Evolutionary conservation across 164 flowering plant genomes (phyloP), one percentile per base, ranked within the genome.

Genomic region (Saururus chinensis): DNA sequence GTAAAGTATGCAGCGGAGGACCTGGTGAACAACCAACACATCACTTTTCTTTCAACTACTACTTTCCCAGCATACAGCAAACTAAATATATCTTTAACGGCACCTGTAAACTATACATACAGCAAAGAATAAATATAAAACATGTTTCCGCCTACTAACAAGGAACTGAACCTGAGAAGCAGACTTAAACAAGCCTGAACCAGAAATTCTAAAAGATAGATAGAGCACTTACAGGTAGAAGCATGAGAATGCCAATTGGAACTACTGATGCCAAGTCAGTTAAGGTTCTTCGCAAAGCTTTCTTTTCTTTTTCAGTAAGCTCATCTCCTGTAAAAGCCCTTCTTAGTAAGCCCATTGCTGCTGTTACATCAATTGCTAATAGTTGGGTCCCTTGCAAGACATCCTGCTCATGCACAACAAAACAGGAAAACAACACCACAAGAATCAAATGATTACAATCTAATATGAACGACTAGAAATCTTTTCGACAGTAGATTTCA

Each of bases 331-430:
- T 77, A 55, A 93, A 62, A 53, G 66, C 68, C 72, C 96, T 83
- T 67, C 83, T 79, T 45, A 93, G 80, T 75, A 90, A 71, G 41
- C 66, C 92, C 73, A 68, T 53, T 19, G 97, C 87, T 71, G 99
- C 95, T 78, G 78, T 91, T 65, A 75, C 79, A 76, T 93, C 99
- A 71, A 90, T 84, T 49, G 95, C 99, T 56, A 95, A 82, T 63
- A 95, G 95, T 69, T 90, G 97, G 62, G 97, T 87, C 42, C 96
- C 99, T 86, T 90, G 97, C 82, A 74, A 81, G 61, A 95, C 96
- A 84, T 95, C 93, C 99, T 93, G 85, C 69, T 62, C 42, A 66
- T 22, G 53, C 56, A 57, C 42, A 64, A 57, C 42, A 64, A 65
- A 69, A 40, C 19, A 72, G 25, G 35, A 45, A 0, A 59, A 54